Base-by-base conservation (phyloP, 148 eudicot genomes). In the Rhododendron ferrugineum region DNA sequence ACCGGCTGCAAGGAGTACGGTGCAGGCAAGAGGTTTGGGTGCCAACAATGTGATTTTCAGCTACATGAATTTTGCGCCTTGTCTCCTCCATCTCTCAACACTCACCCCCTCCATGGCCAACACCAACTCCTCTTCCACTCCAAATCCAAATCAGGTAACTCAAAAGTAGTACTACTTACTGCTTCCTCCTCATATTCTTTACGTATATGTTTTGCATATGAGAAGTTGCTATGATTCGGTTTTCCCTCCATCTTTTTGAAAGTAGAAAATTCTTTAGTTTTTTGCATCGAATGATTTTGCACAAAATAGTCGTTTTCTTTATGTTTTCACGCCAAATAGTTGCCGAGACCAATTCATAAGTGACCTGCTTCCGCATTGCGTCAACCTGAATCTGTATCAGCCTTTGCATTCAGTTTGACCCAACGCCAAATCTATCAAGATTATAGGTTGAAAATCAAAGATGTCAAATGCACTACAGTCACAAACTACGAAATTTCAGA, bases 21-120 rank as follows among this genome's bases (percentile, higher is more conserved):
- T 26, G 97, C 98, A 0, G 97, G 98, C 82, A 87, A 84, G 68
- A 90, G 97, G 82, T 92, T 91, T 26, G 87, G 92, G 32, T 96
- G 98, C 89, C 96, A 90, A 78, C 89, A 88, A 47, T 96, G 98
- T 88, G 93, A 90, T n/a, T 96, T 95, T 58, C 98, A 95, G 91
- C 92, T 96, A 16, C 99, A 95, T 77, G 91, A 93, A 62, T 96
- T 96, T 84, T 96, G 99, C 82, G 99, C 99, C n/a, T 77, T 88
- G 26, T 92, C 97, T n/a, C 99, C 96, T 84, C 92, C 94, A 1
- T 80, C 84, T 70, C 92, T 96, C 56, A 90, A 89, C 73, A 58
- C 81, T 80, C 98, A 96, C 81, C 97, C 97, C 78, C 94, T 96
- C 50, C 99, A 96, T 56, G 86, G 88, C 40, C 99, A 96, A 42